Evolutionary conservation across 306 rosid species (phyloP).

Genomic region (Macrotyloma uniflorum): DNA sequence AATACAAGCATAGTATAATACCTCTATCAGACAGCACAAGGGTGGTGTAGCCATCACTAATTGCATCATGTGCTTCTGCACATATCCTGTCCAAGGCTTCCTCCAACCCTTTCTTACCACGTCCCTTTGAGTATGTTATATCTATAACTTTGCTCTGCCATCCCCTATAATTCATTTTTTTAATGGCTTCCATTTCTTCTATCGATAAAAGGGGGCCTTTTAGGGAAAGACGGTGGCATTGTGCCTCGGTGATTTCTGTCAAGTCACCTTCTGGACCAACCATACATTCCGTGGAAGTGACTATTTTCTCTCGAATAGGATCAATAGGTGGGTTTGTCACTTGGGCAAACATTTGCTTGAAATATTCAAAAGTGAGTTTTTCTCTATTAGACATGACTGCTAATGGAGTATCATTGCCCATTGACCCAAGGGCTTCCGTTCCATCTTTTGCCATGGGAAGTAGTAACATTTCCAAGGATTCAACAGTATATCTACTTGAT

Average conservation of each 20-base stretch:
- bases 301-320: constrained; percentile 20
- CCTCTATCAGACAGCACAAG: constrained; percentile 24
- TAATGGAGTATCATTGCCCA: constrained; percentile 23
- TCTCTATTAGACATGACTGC: constrained; percentile 14
- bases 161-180: constrained; percentile 3
- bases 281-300: constrained; percentile 6
- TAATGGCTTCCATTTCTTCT: constrained; percentile 8
- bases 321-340: constrained; percentile 18
- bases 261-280: constrained; percentile 24
- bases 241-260: constrained; percentile 17
- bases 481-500: not conserved
- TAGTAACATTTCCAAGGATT: constrained; percentile 16
- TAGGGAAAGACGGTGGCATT: constrained; percentile 12
- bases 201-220: constrained; percentile 16
- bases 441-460: constrained; percentile 25
- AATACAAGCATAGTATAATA: not conserved
- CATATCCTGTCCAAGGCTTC: constrained; percentile 21
- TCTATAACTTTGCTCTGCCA: constrained; percentile 20
- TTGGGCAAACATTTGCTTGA: constrained; percentile 21
- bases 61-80: constrained; percentile 20
- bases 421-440: constrained; percentile 3
- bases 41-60: constrained; percentile 18
- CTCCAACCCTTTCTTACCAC: constrained; percentile 22
- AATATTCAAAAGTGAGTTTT: constrained; percentile 13
- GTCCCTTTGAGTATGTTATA: not conserved